Conservation (phyloP, 371 early-diverging fungal species). For the Mucor ambiguus region DNA sequence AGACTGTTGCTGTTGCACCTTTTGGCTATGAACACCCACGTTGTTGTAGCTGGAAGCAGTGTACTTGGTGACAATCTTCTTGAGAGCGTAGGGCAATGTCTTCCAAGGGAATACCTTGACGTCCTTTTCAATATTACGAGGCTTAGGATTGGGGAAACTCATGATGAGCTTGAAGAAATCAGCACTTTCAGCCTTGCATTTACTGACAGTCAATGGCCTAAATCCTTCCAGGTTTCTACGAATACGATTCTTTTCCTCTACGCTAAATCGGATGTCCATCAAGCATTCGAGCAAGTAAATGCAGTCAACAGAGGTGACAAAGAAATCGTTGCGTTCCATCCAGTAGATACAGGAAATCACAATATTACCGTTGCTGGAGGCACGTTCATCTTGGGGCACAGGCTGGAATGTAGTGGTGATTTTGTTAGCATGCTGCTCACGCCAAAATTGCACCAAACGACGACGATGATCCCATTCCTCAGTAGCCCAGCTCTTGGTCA, state of each 20-base stretch:
- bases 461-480: conserved; percentile 66
- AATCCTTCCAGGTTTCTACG: conserved; percentile 83
- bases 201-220: conserved; percentile 77
- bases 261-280: conserved; percentile 74
- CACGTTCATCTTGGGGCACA: conserved; percentile 27
- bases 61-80: conserved; percentile 70
- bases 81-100: conserved; percentile 61
- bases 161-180: conserved; percentile 82
- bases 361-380: conserved; percentile 11
- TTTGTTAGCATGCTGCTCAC: conserved; percentile 48
- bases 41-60: conserved; percentile 33
- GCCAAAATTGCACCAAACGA: conserved; percentile 74
- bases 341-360: conserved; percentile 80
- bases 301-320: conserved; percentile 81
- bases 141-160: conserved; percentile 82
- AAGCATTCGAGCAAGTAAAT: conserved; percentile 76
- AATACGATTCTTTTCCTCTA: conserved; percentile 85
- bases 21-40: conserved; percentile 21
- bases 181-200: conserved; percentile 70
- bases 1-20: conserved; percentile 18
- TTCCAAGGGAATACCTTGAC: conserved; percentile 85
- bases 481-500: conserved; percentile 52
- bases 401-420: conserved; percentile 65
- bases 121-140: conserved; percentile 85
- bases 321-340: conserved; percentile 73